Conservation (phyloP, 257 asterid genomes). For the Perilla frutescens region DNA sequence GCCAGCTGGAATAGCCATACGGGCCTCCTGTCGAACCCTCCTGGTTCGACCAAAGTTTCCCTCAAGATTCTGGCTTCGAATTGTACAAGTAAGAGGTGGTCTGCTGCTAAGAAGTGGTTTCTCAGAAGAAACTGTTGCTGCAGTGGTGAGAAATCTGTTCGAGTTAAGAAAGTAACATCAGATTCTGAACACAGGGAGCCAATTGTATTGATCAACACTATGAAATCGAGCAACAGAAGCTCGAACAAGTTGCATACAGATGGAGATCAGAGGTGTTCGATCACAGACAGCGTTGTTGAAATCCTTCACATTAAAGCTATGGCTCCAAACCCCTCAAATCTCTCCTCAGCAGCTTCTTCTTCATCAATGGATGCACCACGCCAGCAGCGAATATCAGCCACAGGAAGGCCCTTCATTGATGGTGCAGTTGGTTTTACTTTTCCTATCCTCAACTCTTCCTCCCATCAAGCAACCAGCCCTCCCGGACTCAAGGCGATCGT, state of each 20-base stretch:
- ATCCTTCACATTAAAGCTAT: constrained; percentile 22
- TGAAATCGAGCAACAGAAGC: not conserved
- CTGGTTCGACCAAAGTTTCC: not conserved
- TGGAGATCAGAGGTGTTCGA: not conserved
- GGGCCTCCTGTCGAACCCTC: constrained; percentile 55
- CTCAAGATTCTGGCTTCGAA: constrained; percentile 31
- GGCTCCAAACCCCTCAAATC: not conserved
- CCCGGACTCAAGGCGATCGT: too few relatives aligned
- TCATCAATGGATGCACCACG: constrained; percentile 19
- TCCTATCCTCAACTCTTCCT: constrained; percentile 43
- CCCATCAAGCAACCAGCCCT: too few relatives aligned
- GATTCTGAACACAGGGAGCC: constrained; percentile 17
- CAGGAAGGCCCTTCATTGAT: constrained; percentile 44
- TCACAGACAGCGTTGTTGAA: constrained; percentile 8
- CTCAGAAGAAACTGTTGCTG: constrained; percentile 59
- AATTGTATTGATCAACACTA: not conserved
- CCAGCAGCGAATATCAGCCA: constrained; percentile 46
- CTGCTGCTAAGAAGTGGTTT: constrained; percentile 45
- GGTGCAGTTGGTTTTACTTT: constrained; percentile 52
- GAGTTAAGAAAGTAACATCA: constrained; percentile 45
- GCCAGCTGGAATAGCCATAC: constrained; percentile 71
- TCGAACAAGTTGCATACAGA: not conserved
- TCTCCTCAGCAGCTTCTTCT: not conserved
- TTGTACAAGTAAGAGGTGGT: constrained; percentile 24
- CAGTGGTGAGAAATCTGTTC: constrained; percentile 52